These are phyloP conservation scores for Collybiopsis confluens DNA, from an alignment of 768 basidiomycete species.

Conservation along the genomic window DNA sequence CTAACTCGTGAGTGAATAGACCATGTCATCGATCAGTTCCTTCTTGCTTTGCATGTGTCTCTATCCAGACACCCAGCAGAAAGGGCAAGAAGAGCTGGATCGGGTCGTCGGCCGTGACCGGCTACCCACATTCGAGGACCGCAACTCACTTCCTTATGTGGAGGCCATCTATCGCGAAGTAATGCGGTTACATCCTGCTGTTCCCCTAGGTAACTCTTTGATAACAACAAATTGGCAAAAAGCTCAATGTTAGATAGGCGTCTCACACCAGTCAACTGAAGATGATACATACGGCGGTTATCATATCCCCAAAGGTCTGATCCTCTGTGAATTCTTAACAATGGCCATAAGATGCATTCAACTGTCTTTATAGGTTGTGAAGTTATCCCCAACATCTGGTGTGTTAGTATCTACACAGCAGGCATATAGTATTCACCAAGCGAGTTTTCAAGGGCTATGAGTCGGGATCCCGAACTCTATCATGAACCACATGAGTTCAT, in stretches of 20 bases:
- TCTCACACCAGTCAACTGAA: background rate
- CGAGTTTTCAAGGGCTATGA: constrained; percentile 19
- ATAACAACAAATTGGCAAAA: background rate
- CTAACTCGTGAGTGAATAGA: background rate
- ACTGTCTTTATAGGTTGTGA: background rate
- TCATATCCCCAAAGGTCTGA: background rate
- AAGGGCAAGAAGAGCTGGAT: constrained; percentile 26
- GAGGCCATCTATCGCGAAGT: constrained; percentile 14
- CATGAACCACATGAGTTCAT: constrained; percentile 19
- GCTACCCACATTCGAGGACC: constrained; percentile 17
- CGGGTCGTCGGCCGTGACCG: constrained; percentile 19
- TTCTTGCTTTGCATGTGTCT: background rate
- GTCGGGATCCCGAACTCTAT: constrained; percentile 20
- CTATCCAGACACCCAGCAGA: constrained; percentile 20
- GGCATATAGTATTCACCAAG: too few species aligned
- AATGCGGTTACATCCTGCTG: background rate
- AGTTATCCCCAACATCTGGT: constrained; percentile 1
- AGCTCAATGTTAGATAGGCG: background rate
- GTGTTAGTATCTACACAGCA: background rate
- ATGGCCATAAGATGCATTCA: background rate
- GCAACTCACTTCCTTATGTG: constrained; percentile 10
- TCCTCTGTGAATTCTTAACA: too few species aligned
- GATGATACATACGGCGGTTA: background rate
- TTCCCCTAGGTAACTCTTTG: background rate
- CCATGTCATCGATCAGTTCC: background rate